These are phyloP conservation scores for Arthrobotrys pseudoclavata DNA, from an alignment of 2,329 filamentous ascomycete species.

Conservation along the genomic window DNA sequence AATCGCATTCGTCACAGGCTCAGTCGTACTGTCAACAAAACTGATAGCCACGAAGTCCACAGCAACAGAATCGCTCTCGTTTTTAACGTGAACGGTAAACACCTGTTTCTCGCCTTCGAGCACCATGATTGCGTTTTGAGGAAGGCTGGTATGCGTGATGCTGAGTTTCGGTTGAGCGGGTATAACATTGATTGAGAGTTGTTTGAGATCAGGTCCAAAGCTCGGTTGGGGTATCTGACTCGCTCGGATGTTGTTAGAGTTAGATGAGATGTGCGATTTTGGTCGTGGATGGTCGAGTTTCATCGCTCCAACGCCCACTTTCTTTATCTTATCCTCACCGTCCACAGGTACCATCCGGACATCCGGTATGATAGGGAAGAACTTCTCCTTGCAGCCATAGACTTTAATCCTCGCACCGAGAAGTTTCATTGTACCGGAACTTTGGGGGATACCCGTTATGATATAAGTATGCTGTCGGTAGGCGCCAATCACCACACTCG, in stretches of 20 bases:
- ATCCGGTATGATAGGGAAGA: constrained; percentile 83
- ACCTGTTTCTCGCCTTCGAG: constrained; percentile 86
- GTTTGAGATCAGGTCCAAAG: constrained; percentile 67
- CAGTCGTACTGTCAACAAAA: constrained; percentile 88
- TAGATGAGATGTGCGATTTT: constrained; percentile 61
- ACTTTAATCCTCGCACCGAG: constrained; percentile 84
- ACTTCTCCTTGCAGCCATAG: constrained; percentile 82
- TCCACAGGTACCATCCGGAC: constrained; percentile 75
- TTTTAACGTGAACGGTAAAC: constrained; percentile 85
- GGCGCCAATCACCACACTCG: constrained; percentile 79
- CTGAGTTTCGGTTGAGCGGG: constrained; percentile 81
- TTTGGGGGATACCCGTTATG: constrained; percentile 77
- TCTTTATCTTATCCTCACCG: constrained; percentile 80
- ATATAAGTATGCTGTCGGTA: constrained; percentile 79
- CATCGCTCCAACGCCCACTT: constrained; percentile 75
- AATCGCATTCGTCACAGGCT: constrained; percentile 80
- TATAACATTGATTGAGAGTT: constrained; percentile 80
- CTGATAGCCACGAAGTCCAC: constrained; percentile 89
- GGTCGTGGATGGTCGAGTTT: constrained; percentile 66
- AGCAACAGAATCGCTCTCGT: constrained; percentile 77
- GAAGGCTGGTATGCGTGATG: constrained; percentile 81
- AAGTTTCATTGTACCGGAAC: constrained; percentile 78
- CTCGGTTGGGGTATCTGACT: constrained; percentile 37
- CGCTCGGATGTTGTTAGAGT: constrained; percentile 37
- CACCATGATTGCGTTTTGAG: constrained; percentile 90